phyloP scores from a whole-genome alignment of 352 stramenopile species.

The Globisporangium polare region DNA sequence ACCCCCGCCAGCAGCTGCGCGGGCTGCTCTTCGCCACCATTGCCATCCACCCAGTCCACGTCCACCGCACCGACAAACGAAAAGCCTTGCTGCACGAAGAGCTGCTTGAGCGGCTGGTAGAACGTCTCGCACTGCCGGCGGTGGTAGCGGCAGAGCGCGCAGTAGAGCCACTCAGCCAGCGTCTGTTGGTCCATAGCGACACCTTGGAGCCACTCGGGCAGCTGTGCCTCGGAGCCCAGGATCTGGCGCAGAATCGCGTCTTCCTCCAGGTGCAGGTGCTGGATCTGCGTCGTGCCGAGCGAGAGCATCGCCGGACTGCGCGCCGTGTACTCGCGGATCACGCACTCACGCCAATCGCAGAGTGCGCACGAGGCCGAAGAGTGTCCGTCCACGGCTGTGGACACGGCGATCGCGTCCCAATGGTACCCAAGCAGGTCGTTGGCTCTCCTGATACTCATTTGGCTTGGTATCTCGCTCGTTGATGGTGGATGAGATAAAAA shows the following conservation, averaged over 20 bases:
- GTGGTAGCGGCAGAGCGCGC: conserved; percentile 16
- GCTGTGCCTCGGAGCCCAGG: conserved; percentile 3
- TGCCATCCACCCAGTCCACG: conserved; percentile 4
- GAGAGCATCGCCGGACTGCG: conserved; percentile 13
- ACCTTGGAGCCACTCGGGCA: conserved; percentile 3
- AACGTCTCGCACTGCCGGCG: conserved; percentile 17
- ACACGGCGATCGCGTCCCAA: conserved; percentile 6
- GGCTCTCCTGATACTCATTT: neutral
- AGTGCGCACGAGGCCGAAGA: neutral
- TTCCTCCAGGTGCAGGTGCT: conserved; percentile 12
- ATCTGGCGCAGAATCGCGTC: conserved; percentile 16
- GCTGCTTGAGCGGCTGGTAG: conserved; percentile 12
- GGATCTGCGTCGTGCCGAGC: conserved; percentile 9
- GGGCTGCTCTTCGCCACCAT: neutral
- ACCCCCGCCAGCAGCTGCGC: conserved; percentile 1
- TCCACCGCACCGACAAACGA: conserved; percentile 7
- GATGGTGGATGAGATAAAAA: neutral
- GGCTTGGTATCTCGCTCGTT: neutral
- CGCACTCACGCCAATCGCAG: conserved; percentile 14
- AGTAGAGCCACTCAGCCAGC: conserved; percentile 11
- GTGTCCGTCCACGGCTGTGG: neutral
- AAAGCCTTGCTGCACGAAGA: conserved; percentile 1
- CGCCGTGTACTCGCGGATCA: conserved; percentile 9
- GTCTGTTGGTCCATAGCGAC: neutral
- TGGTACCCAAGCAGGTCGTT: conserved; percentile 9